These are phyloP conservation scores for Suillus luteus DNA, from an alignment of 768 basidiomycete genomes.

Conservation along the genomic window DNA sequence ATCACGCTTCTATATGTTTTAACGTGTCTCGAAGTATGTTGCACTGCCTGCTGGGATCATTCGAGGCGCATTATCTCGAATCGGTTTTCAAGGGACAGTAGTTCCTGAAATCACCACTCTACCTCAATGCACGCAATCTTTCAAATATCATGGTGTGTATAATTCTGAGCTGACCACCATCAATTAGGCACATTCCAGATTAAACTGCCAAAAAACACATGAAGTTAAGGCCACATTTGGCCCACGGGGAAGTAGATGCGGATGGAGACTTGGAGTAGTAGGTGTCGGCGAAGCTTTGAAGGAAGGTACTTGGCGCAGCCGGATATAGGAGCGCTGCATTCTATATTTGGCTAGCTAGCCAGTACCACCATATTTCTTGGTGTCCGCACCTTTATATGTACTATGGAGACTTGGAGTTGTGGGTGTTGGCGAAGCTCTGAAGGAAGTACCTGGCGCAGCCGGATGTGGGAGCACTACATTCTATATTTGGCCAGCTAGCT, in stretches of 20 bases:
- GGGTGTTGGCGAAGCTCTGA: neutral
- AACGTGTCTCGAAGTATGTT: conserved; percentile 57
- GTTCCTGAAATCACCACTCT: conserved; percentile 75
- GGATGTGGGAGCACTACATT: neutral
- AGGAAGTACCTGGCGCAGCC: too few relatives aligned
- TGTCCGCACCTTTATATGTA: neutral
- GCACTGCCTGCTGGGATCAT: conserved; percentile 84
- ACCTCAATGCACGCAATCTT: conserved; percentile 72
- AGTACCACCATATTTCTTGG: neutral
- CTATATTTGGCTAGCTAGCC: neutral
- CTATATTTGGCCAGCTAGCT: neutral
- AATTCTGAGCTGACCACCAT: conserved; percentile 3
- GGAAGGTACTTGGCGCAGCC: too few relatives aligned
- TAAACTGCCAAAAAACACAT: conserved; percentile 68
- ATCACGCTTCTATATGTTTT: conserved; percentile 10
- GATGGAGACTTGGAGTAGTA: neutral
- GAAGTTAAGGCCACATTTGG: conserved; percentile 5
- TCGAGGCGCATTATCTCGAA: conserved; percentile 73
- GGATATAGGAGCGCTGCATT: neutral
- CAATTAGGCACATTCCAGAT: conserved; percentile 78
- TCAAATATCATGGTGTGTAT: neutral
- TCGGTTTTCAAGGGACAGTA: conserved; percentile 78
- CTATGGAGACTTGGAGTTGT: neutral
- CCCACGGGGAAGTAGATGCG: neutral
- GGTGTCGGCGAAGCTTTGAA: neutral